Evolutionary conservation across 2,329 filamentous ascomycete genomes (phyloP).

Genomic region (Cordyceps militaris): DNA sequence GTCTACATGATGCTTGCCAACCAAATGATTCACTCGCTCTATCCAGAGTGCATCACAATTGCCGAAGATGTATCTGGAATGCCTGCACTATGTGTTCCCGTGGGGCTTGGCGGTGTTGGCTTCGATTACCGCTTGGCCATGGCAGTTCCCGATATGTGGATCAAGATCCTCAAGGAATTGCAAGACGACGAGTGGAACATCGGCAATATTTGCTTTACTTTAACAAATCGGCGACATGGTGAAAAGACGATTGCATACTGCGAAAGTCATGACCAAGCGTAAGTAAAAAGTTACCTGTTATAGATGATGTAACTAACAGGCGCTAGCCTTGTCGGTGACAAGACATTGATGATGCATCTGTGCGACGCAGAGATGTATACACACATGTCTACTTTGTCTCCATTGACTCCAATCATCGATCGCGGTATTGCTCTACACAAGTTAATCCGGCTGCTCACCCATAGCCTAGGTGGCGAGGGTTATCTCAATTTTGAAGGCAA

Average conservation of each 20-base stretch:
- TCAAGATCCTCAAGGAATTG: conserved; percentile 94
- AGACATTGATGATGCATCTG: conserved; percentile 95
- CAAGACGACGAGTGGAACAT: conserved; percentile 91
- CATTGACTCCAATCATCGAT: conserved; percentile 82
- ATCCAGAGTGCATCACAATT: conserved; percentile 81
- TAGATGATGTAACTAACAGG: conserved; percentile 18
- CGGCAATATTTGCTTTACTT: conserved; percentile 71
- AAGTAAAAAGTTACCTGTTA: conserved; percentile 35
- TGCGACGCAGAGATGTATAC: conserved; percentile 97
- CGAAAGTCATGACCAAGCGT: conserved; percentile 97
- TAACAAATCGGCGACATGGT: conserved; percentile 88
- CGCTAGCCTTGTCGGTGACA: conserved; percentile 82
- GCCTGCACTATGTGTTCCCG: conserved; percentile 86
- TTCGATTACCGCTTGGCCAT: conserved; percentile 97
- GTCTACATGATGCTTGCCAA: conserved; percentile 96
- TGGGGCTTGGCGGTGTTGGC: conserved; percentile 82
- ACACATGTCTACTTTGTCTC: conserved; percentile 82
- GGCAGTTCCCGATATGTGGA: conserved; percentile 98
- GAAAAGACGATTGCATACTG: conserved; percentile 98
- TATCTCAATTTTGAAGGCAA: conserved; percentile 99
- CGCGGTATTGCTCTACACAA: conserved; percentile 92
- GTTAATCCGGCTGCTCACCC: conserved; percentile 91
- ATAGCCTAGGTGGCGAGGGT: conserved; percentile 85
- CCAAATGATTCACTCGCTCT: conserved; percentile 87
- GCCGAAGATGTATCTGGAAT: conserved; percentile 98